Evolutionary conservation across 306 rosid species (phyloP).

Genomic region (Malus fusca): DNA sequence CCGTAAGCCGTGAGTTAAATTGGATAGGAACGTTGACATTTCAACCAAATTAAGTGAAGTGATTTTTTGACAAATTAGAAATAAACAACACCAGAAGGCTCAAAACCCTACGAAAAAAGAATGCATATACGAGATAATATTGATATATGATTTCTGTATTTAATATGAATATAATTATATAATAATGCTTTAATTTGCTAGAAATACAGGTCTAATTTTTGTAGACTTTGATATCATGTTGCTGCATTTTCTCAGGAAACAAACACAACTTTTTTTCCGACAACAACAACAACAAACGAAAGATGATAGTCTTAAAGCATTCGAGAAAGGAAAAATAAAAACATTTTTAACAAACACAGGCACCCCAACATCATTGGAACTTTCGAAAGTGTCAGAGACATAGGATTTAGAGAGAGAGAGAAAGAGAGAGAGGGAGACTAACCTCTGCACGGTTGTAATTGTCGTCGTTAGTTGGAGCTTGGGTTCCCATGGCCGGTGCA

Average conservation of each 20-base stretch:
- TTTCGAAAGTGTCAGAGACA: background rate
- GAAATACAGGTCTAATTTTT: background rate
- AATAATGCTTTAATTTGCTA: too few relatives aligned
- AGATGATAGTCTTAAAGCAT: background rate
- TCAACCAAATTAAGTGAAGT: background rate
- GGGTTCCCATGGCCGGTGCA: slow-evolving; percentile 34
- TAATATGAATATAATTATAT: too few relatives aligned
- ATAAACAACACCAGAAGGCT: too few relatives aligned
- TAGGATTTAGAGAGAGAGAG: background rate
- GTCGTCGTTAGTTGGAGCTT: slow-evolving; percentile 10
- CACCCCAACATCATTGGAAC: background rate
- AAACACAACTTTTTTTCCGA: background rate
- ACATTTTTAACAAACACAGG: background rate
- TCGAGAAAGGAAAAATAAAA: background rate
- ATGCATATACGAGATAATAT: too few relatives aligned
- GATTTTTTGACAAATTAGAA: too few relatives aligned
- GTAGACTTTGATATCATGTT: background rate
- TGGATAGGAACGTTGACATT: background rate
- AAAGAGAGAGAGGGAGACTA: slow-evolving; percentile 17
- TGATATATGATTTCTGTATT: too few relatives aligned
- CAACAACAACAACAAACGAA: too few relatives aligned
- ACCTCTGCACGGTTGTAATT: slow-evolving; percentile 5
- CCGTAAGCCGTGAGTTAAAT: too few relatives aligned
- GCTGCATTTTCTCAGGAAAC: background rate
- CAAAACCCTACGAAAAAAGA: too few relatives aligned